A percentile compares a stretch with the other conserved stretches of the same genome.
Evolutionary conservation across 73 alveolate genomes (phyloP).

Genomic region (Strombidium stylifer): DNA sequence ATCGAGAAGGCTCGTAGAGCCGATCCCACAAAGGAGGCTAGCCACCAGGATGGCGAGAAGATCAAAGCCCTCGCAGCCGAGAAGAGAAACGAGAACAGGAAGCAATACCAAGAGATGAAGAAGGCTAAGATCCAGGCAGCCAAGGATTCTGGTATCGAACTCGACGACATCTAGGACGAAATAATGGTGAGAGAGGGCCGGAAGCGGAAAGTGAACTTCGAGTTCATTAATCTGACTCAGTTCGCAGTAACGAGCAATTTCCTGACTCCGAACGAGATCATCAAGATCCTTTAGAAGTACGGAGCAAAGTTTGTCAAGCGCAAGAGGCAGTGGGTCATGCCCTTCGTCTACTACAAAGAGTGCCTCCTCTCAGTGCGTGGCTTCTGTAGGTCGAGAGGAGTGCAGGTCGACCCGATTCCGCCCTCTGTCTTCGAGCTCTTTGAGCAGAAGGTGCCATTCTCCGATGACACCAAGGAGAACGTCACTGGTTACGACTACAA

Average conservation of each 20-base stretch:
- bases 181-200: not conserved
- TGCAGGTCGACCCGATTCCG: not conserved
- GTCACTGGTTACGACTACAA: constrained; percentile 7
- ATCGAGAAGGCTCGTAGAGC: constrained; percentile 25
- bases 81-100: not conserved
- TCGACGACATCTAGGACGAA: constrained; percentile 1
- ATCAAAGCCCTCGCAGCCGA: not conserved
- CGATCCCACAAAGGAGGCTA: not conserved
- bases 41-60: not conserved
- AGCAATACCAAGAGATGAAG: not conserved
- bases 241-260: not conserved
- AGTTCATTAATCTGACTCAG: not conserved
- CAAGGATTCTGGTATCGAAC: not conserved
- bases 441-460: not conserved
- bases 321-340: not conserved
- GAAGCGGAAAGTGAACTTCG: not conserved
- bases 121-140: not conserved
- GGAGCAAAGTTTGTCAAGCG: not conserved
- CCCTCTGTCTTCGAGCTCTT: not conserved
- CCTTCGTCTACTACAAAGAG: not conserved
- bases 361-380: not conserved
- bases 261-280: not conserved
- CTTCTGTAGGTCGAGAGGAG: not conserved
- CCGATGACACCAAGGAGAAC: not conserved
- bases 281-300: not conserved